A percentile compares a stretch with the other conserved stretches of the same genome.
Conservation (phyloP, 208 protist species). For the Acanthamoeba healyi region DNA sequence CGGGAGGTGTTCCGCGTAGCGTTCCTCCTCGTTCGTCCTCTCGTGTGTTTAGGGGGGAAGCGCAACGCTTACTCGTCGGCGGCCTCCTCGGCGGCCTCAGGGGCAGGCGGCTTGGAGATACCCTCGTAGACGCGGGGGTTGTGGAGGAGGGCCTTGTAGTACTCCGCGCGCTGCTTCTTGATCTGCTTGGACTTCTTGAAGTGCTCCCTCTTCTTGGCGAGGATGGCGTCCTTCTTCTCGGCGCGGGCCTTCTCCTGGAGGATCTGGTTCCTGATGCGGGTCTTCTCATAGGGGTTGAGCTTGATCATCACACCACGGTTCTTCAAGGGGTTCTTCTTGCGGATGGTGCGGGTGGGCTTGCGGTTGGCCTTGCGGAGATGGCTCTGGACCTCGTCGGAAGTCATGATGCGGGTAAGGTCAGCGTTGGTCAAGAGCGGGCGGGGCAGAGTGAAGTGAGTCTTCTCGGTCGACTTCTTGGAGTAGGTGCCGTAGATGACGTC, state of each 20-base stretch:
- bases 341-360: background rate
- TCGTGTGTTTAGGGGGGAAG: background rate
- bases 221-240: conserved; percentile 78
- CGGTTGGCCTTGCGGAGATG: conserved; percentile 83
- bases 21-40: background rate
- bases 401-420: conserved; percentile 93
- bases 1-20: too few species aligned
- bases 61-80: background rate
- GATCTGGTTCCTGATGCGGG: conserved; percentile 55
- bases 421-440: conserved; percentile 91
- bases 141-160: conserved; percentile 76
- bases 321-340: conserved; percentile 90
- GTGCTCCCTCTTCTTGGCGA: conserved; percentile 67
- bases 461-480: conserved; percentile 91
- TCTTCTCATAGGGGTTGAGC: conserved; percentile 93
- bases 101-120: background rate
- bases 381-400: conserved; percentile 93
- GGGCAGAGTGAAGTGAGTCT: conserved; percentile 91
- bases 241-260: conserved; percentile 70
- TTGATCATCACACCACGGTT: conserved; percentile 89
- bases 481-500: conserved; percentile 97
- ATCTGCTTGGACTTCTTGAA: conserved; percentile 75
- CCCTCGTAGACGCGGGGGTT: conserved; percentile 75
- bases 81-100: background rate
- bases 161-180: conserved; percentile 75